phyloP scores from a whole-genome alignment of 2,329 filamentous ascomycete species.

The Trichoderma sp. region DNA sequence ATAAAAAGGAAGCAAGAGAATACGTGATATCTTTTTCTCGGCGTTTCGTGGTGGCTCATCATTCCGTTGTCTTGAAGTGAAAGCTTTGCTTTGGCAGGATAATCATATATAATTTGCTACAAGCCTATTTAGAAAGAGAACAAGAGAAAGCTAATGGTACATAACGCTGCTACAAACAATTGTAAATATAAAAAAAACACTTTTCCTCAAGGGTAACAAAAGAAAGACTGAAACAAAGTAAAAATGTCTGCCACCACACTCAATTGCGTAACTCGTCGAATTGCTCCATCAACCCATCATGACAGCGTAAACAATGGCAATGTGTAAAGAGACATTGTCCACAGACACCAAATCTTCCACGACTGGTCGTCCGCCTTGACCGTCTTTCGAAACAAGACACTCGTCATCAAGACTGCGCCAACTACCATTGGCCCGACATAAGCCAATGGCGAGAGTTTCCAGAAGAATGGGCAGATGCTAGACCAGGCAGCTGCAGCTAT shows the following conservation, averaged over 20 bases:
- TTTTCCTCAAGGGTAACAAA: neutral
- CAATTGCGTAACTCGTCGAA: neutral
- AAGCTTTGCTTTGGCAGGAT: neutral
- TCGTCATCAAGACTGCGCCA: neutral
- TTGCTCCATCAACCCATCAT: neutral
- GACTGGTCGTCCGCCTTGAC: slow-evolving; percentile 5
- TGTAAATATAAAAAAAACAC: neutral
- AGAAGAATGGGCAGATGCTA: slow-evolving; percentile 15
- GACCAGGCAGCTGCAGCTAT: slow-evolving; percentile 17
- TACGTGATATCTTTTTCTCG: neutral
- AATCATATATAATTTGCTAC: neutral
- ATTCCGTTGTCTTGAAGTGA: neutral
- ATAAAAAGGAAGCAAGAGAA: neutral
- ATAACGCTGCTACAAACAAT: neutral
- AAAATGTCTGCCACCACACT: neutral
- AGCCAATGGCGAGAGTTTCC: neutral
- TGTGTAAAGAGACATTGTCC: slow-evolving; percentile 11
- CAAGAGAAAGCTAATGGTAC: neutral
- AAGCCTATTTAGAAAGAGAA: neutral
- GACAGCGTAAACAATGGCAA: slow-evolving; percentile 1
- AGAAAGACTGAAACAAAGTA: neutral
- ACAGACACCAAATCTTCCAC: slow-evolving; percentile 21
- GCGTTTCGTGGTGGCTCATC: neutral
- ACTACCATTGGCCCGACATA: neutral
- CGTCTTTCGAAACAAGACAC: neutral